A percentile compares a stretch with the other conserved stretches of the same genome.
Evolutionary conservation across 306 rosid species (phyloP).

Genomic region (Prunus campanulata): DNA sequence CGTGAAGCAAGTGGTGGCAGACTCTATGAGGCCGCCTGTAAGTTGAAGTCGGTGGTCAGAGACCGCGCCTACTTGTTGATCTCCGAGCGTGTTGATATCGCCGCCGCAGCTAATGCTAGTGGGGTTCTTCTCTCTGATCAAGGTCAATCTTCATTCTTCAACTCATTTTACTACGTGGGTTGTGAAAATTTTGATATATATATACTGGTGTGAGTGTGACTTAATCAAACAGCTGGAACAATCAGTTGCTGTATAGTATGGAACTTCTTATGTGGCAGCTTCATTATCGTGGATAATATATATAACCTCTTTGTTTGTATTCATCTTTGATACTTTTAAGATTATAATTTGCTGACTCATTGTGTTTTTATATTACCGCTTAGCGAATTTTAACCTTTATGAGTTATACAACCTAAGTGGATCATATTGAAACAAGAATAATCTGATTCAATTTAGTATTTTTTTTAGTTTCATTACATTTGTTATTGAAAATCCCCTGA

Average conservation of each 20-base stretch:
- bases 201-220: not conserved
- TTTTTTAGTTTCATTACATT: not conserved
- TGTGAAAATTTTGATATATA: not conserved
- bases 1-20: constrained; percentile 52
- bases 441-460: not conserved
- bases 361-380: not conserved
- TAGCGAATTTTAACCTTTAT: not conserved
- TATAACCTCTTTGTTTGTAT: not conserved
- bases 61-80: constrained; percentile 80
- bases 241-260: not conserved
- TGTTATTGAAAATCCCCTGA: not conserved
- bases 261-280: not conserved
- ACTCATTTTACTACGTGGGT: not conserved
- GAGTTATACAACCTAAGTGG: not conserved
- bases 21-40: constrained; percentile 82
- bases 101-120: constrained; percentile 71
- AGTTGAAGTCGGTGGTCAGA: constrained; percentile 58
- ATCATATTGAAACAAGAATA: not conserved
- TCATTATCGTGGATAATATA: not conserved
- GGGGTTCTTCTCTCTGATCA: constrained; percentile 93
- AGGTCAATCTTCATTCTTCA: constrained; percentile 37
- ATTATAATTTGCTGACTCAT: not conserved
- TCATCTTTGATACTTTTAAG: not conserved
- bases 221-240: not conserved
- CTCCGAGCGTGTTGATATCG: constrained; percentile 85